Evolutionary conservation across 2,329 filamentous ascomycete genomes (phyloP).

Genomic region (Alternaria gansuensis): DNA sequence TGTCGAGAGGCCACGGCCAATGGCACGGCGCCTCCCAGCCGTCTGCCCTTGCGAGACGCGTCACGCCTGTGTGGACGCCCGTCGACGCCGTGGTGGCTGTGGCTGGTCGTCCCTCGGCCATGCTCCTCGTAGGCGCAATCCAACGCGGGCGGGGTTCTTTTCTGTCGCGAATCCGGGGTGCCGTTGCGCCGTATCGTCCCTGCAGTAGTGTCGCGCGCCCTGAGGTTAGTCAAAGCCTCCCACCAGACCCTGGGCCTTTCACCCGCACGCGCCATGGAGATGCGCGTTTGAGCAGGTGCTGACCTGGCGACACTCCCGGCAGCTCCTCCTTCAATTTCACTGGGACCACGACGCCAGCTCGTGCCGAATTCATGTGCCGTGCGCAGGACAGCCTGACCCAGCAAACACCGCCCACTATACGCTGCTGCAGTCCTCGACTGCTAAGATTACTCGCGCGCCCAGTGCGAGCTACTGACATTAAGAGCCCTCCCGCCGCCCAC

Average conservation of each 20-base stretch:
- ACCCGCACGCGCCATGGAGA: slow-evolving; percentile 24
- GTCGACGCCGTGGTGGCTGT: background rate
- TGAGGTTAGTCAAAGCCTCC: slow-evolving; percentile 15
- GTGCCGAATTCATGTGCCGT: slow-evolving; percentile 16
- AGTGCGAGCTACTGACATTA: slow-evolving; percentile 31
- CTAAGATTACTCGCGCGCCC: slow-evolving; percentile 39
- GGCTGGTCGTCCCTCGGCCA: background rate
- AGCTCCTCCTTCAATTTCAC: slow-evolving; percentile 26
- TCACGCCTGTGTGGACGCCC: slow-evolving; percentile 6
- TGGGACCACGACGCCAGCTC: slow-evolving; percentile 8
- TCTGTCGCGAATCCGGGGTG: slow-evolving; percentile 16
- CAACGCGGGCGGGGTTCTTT: slow-evolving; percentile 4
- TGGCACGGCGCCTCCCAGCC: background rate
- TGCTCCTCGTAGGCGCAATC: background rate
- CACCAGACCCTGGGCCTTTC: slow-evolving; percentile 31
- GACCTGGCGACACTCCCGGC: slow-evolving; percentile 24
- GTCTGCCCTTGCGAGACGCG: slow-evolving; percentile 3
- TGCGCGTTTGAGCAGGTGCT: slow-evolving; percentile 21
- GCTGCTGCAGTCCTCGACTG: slow-evolving; percentile 34
- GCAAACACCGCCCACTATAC: slow-evolving; percentile 21
- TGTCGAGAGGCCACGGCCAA: slow-evolving; percentile 14
- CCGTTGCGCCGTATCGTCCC: slow-evolving; percentile 21
- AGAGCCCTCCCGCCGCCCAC: slow-evolving; percentile 36
- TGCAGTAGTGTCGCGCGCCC: slow-evolving; percentile 30
- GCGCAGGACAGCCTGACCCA: slow-evolving; percentile 21